Evolutionary conservation across 2,329 filamentous ascomycete species (phyloP), one percentile per base, ranked within the genome.

Genomic region (Trichophyton equinum): DNA sequence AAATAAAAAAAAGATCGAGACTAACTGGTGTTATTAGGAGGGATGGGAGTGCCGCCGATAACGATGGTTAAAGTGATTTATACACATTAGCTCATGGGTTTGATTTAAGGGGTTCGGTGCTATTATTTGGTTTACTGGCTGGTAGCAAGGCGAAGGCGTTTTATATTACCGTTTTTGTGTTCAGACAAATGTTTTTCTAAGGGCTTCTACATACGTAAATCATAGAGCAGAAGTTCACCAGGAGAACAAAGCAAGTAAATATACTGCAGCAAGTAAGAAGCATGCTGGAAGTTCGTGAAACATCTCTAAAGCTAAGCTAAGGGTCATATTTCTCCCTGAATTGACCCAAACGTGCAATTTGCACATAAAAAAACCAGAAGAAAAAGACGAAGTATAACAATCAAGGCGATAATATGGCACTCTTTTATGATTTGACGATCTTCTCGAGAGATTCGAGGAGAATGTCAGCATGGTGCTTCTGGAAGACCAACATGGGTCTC

Each of bases 401-500:
- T 56, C 20, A 20, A 44, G 20, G 33, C n/a, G 15, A 56, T n/a
- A 15, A 56, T 36, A 42, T 25, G n/a, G 13, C 27, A 6, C 53
- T 56, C 2, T 56, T 25, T 25, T 70, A 77, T 57, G 74, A 66
- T 71, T 77, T 82, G 66, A 85, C 81, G 66, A 91, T 78, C 79
- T 87, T 89, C 79, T 95, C 89, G 66, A 95, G 71, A 25, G 81
- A 82, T 68, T 89, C 89, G 57, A 95, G 74, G 68, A 96, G 77
- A 63, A 96, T 85, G 76, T 96, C 89, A 22, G 87, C 91, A 75
- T 97, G 92, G 72, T 87, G 84, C 81, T 90, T 83, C 83, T 96
- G 88, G 80, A 96, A 94, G 70, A 91, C 86, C 68, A 96, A 77
- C 91, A 96, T 96, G 49, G 91, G 91, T 68, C 91, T 79, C 71